Conservation (phyloP, 306 rosid genomes). For the Trifolium pratense region DNA sequence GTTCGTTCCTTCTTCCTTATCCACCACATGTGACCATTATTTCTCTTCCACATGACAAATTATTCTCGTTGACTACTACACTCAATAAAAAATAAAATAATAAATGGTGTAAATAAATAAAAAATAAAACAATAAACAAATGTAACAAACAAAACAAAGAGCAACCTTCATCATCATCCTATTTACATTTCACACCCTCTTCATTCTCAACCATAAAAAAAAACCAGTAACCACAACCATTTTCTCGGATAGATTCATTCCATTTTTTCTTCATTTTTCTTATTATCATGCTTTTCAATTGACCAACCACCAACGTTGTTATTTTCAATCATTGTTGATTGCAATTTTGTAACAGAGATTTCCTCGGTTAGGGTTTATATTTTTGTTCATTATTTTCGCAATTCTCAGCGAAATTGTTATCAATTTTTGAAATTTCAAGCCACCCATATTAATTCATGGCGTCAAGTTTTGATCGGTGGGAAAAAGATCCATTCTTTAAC, state of each 20-base stretch:
- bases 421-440: not conserved
- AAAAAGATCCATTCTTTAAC: constrained; percentile 86
- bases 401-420: not conserved
- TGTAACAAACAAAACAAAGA: not conserved
- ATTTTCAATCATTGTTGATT: not conserved
- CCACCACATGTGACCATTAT: constrained; percentile 12
- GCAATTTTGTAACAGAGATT: not conserved
- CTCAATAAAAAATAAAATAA: no score
- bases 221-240: not conserved
- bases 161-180: not conserved
- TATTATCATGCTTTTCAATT: not conserved
- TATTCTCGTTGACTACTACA: constrained; percentile 37
- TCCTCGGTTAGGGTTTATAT: not conserved
- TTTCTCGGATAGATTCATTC: constrained; percentile 22
- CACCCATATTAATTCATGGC: constrained; percentile 57
- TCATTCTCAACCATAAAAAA: constrained; percentile 33
- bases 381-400: not conserved
- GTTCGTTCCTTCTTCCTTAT: not conserved
- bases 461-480: constrained; percentile 96
- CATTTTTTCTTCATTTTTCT: not conserved
- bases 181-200: constrained; percentile 27
- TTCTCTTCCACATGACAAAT: not conserved
- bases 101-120: no score
- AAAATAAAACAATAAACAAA: no score
- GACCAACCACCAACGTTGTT: not conserved